Evolutionary conservation across 208 protist species (phyloP), one percentile per base, ranked within the genome.

Genomic region (Trypanosoma brucei): DNA sequence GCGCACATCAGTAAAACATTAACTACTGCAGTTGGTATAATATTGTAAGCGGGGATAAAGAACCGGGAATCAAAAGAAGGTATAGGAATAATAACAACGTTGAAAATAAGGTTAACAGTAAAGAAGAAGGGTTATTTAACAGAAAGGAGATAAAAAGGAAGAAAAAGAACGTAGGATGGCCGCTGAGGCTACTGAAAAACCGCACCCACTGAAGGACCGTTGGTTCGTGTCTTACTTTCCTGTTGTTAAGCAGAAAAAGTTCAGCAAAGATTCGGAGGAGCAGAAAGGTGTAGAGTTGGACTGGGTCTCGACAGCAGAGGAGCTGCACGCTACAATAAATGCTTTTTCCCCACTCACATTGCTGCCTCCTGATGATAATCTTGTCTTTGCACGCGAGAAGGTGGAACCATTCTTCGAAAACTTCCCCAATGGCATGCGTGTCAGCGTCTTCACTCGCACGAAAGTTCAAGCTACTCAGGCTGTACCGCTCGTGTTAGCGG

Each of bases 141-240:
- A 37, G 1, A 57, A 35, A 14, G 14, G 37, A 6, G 22, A 4
- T 57, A 59, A 36, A 22, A 4, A 52, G 22, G 22, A 22, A 22
- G 22, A 22, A 22, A 22, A 22, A 22, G 22, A 22, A 22, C 22
- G 22, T 22, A 22, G 22, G 22, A 84, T 66, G 68, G 66, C 58
- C 40, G 51, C 8, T 45, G 5, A 31, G 0, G 6, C 53, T 31
- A 7, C 59, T 33, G 22, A 9, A 8, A 68, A 76, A 70, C 70
- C 81, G 48, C 85, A 92, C 57, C 71, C 59, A 22, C 72, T 94
- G 31, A 92, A 89, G 76, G 80, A 89, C 55, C 79, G 83, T 36
- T 94, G 88, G 86, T 85, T 81, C 59, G 76, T 92, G 7, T 89
- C 80, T 50, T 94, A 92, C 70, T 86, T 86, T 39, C 79, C 76